Evolutionary conservation across 805 yeast species (phyloP), one percentile per base, ranked within the genome.

Genomic region (Metschnikowia gruessii): DNA sequence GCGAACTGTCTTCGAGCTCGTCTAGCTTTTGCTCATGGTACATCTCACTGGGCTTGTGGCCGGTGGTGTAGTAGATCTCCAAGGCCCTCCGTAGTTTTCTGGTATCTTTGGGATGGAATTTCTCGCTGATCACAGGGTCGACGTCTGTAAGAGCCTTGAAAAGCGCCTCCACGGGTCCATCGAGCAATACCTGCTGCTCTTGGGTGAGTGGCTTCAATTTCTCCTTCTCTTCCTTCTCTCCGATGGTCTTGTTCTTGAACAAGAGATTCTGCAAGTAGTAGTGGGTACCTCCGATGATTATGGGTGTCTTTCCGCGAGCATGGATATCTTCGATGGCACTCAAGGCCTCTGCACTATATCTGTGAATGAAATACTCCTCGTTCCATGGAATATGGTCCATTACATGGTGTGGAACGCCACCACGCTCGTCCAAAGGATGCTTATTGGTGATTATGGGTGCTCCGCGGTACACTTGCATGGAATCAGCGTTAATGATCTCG

Each of bases 261-360:
- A 88, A 61, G 7, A 92, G 62, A 8, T 87, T 81, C 64, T 87
- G 97, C 31, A 89, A 69, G 61, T 94, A 94, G 63, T 94, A 94
- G 60, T 91, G 97, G 0, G 99, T 94, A 0, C 99, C 99, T 4
- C 99, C 99, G 1, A 94, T 94, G 0, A 94, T 63, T 2, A 94
- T 86, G 0, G 99, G 97, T 1, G 85, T 55, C 57, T 89, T 90
- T 0, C 87, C 87, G 17, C 85, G 61, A 0, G 61, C 45, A 49
- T 83, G 84, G 10, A 92, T 83, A 28, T 82, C 86, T 0, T 77
- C 75, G 7, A 91, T 85, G 15, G 79, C 74, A 0, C 52, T 62
- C 29, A 71, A 58, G 8, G 96, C 96, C 54, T 89, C 97, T 30
- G 70, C 60, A 42, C 83, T 81, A 61, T 91, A 94, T 44, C 86